Percentiles rank a stretch among this genome's conserved stretches.
These are phyloP conservation scores for Manihot esculenta DNA, from an alignment of 441 rosid species.

Conservation along the genomic window DNA sequence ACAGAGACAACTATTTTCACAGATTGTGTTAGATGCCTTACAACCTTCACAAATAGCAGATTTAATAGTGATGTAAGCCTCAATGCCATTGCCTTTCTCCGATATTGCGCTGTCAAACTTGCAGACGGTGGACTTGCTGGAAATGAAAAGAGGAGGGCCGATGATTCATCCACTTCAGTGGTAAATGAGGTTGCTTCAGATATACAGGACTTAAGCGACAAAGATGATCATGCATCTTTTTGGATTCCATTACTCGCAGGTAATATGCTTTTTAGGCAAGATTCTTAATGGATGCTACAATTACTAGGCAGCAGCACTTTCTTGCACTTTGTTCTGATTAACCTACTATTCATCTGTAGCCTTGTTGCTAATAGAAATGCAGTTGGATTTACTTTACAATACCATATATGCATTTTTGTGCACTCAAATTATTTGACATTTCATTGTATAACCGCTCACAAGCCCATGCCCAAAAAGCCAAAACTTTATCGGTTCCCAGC, in stretches of 20 bases:
- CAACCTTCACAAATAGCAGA: constrained; percentile 88
- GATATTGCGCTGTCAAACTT: constrained; percentile 95
- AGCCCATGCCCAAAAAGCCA: not conserved
- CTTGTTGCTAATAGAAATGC: not conserved
- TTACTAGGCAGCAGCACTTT: no score
- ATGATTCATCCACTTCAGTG: constrained; percentile 38
- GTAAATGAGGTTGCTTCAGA: constrained; percentile 41
- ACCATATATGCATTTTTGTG: not conserved
- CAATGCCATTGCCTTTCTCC: constrained; percentile 97
- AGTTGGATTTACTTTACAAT: not conserved
- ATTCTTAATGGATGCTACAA: constrained; percentile 13
- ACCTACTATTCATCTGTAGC: no score
- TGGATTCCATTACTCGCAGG: constrained; percentile 98
- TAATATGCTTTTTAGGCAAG: constrained; percentile 29
- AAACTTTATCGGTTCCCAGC: not conserved
- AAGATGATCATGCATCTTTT: constrained; percentile 80
- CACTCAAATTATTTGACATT: not conserved
- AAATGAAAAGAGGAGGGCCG: constrained; percentile 49
- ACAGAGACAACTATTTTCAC: constrained; percentile 91
- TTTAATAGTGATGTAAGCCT: constrained; percentile 95
- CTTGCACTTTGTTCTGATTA: not conserved
- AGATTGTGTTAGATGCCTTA: constrained; percentile 94
- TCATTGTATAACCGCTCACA: not conserved
- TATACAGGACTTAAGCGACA: constrained; percentile 40
- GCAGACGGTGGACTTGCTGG: constrained; percentile 92